Conservation (phyloP, 176 grass and related monocot species). For the Ananas comosus region DNA sequence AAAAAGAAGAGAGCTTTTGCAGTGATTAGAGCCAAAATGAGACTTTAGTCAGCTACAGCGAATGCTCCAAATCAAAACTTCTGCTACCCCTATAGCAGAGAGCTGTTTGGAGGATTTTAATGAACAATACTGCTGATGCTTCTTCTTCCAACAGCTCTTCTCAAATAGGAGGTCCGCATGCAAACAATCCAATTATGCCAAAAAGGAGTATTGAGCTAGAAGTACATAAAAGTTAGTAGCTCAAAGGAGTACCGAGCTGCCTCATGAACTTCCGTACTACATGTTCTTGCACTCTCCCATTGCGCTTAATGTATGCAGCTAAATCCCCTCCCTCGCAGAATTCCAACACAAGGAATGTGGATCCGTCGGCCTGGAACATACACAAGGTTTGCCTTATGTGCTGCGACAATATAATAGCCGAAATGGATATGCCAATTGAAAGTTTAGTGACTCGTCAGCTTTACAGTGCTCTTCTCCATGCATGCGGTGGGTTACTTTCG, state of each 20-base stretch:
- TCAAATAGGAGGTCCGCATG: too few relatives aligned
- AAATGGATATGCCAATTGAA: not conserved
- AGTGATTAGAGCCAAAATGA: too few relatives aligned
- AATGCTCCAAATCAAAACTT: not conserved
- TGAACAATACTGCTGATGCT: too few relatives aligned
- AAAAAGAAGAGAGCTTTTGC: constrained; percentile 2
- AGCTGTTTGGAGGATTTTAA: too few relatives aligned
- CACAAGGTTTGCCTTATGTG: not conserved
- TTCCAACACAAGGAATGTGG: constrained; percentile 37
- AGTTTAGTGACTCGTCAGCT: too few relatives aligned
- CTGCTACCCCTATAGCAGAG: too few relatives aligned
- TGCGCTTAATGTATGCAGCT: constrained; percentile 27
- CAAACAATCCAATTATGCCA: too few relatives aligned
- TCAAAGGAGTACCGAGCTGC: constrained; percentile 25
- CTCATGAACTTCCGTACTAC: constrained; percentile 38
- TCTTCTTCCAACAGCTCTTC: too few relatives aligned
- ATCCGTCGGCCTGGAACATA: constrained; percentile 26
- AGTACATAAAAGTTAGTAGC: not conserved
- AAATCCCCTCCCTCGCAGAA: constrained; percentile 39
- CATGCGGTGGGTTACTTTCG: too few relatives aligned
- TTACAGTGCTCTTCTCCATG: too few relatives aligned
- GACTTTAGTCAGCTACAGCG: too few relatives aligned
- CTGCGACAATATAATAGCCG: not conserved
- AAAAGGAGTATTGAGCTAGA: too few relatives aligned
- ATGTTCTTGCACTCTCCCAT: constrained; percentile 28